phyloP scores from a whole-genome alignment of 495 filamentous ascomycete species.

The Penicillium lagena region DNA sequence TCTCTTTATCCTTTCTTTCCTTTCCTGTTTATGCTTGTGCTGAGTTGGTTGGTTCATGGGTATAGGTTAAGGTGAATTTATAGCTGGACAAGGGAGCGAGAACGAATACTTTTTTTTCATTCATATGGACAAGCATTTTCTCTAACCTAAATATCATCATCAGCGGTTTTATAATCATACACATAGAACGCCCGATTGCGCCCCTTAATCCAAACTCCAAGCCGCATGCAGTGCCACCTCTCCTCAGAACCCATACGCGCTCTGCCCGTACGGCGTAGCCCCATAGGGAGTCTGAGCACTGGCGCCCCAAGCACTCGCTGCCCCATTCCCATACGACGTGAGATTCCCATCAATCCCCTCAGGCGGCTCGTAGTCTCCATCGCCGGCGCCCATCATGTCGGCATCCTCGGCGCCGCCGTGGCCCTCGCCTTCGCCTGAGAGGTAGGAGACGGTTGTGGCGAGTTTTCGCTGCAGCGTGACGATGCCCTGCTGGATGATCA shows the following conservation, averaged over 20 bases:
- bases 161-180: constrained; percentile 4
- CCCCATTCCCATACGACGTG: constrained; percentile 65
- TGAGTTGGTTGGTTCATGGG: no score
- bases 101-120: neutral
- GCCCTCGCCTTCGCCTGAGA: constrained; percentile 44
- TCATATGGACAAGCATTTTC: constrained; percentile 10
- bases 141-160: constrained; percentile 3
- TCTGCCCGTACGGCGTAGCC: constrained; percentile 64
- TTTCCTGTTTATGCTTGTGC: no score
- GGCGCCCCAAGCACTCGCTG: constrained; percentile 58
- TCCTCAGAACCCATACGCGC: constrained; percentile 42
- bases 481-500: constrained; percentile 82
- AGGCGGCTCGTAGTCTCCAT: constrained; percentile 54
- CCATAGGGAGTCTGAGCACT: constrained; percentile 56
- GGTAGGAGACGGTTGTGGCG: constrained; percentile 70
- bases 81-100: neutral
- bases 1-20: neutral
- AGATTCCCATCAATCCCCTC: constrained; percentile 63
- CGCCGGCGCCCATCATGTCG: constrained; percentile 55
- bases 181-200: constrained; percentile 19
- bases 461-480: constrained; percentile 85
- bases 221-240: constrained; percentile 9
- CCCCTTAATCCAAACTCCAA: constrained; percentile 16
- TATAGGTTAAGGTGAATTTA: no score
- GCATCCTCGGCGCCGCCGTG: constrained; percentile 43